Percentiles rank a stretch among this genome's conserved stretches.
Evolutionary conservation across 2,329 filamentous ascomycete species (phyloP).

Genomic region (Xylariaceae sp.): DNA sequence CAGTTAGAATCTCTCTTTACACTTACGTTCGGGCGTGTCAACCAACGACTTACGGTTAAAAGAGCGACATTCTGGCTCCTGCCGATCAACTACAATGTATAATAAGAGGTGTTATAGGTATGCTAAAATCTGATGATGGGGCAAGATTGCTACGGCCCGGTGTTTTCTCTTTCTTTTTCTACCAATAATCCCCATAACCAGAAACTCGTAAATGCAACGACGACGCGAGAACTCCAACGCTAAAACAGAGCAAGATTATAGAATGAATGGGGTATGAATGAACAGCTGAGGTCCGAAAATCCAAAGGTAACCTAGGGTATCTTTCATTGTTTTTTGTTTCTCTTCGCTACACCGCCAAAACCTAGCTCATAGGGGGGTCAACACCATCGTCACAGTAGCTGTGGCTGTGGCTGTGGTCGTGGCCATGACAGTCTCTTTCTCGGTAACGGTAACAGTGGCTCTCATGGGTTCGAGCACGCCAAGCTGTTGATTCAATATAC

Average conservation of each 20-base stretch:
- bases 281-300: slow-evolving; percentile 1
- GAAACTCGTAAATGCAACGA: neutral
- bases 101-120: neutral
- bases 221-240: slow-evolving; percentile 13
- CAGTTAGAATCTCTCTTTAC: too few species aligned
- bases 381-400: slow-evolving; percentile 9
- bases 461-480: slow-evolving; percentile 1
- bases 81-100: neutral
- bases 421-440: slow-evolving; percentile 9
- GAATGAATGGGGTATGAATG: neutral
- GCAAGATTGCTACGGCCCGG: neutral
- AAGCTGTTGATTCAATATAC: neutral
- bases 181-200: neutral
- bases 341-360: neutral
- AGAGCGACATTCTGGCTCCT: neutral
- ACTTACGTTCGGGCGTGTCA: too few species aligned
- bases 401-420: slow-evolving; percentile 10
- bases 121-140: neutral
- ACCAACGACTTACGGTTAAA: too few species aligned
- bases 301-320: neutral
- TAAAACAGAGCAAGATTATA: slow-evolving; percentile 3
- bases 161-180: neutral
- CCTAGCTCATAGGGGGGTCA: neutral
- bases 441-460: slow-evolving; percentile 15
- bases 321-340: neutral